Conservation (phyloP, 495 filamentous ascomycete species). For the Bacidia gigantensis region DNA sequence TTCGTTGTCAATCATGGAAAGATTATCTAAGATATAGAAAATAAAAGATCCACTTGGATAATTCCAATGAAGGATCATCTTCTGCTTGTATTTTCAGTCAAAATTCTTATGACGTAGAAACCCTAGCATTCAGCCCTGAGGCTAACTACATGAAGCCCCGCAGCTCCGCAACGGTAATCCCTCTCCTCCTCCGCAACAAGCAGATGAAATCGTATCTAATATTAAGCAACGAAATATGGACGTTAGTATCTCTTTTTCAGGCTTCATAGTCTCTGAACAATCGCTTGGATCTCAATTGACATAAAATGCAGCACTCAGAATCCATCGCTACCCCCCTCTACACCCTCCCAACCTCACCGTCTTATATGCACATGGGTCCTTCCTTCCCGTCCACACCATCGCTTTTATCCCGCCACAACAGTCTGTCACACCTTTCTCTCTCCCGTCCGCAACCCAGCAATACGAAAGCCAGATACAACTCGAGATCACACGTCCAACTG, state of each 20-base stretch:
- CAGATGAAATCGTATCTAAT: no score
- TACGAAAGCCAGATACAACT: constrained; percentile 6
- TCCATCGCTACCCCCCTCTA: constrained; percentile 26
- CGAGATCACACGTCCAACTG: neutral
- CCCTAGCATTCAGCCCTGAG: neutral
- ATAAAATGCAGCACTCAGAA: no score
- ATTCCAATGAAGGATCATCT: no score
- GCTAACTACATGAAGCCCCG: neutral
- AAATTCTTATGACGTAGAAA: neutral
- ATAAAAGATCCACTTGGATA: no score
- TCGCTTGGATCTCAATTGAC: no score
- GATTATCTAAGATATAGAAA: constrained; percentile 41
- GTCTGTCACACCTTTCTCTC: constrained; percentile 27
- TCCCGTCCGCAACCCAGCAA: constrained; percentile 10
- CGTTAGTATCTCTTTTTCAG: neutral
- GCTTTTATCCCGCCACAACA: constrained; percentile 32
- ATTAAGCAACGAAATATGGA: no score
- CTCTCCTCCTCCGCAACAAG: neutral
- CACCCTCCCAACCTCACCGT: constrained; percentile 6
- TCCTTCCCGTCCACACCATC: constrained; percentile 12
- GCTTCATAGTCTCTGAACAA: no score
- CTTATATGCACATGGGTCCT: constrained; percentile 11
- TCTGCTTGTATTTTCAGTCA: no score
- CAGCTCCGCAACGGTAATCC: neutral
- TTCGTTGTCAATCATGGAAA: constrained; percentile 87